These are phyloP conservation scores for Coprinellus aureogranulatus DNA, from an alignment of 768 basidiomycete species.

Conservation along the genomic window DNA sequence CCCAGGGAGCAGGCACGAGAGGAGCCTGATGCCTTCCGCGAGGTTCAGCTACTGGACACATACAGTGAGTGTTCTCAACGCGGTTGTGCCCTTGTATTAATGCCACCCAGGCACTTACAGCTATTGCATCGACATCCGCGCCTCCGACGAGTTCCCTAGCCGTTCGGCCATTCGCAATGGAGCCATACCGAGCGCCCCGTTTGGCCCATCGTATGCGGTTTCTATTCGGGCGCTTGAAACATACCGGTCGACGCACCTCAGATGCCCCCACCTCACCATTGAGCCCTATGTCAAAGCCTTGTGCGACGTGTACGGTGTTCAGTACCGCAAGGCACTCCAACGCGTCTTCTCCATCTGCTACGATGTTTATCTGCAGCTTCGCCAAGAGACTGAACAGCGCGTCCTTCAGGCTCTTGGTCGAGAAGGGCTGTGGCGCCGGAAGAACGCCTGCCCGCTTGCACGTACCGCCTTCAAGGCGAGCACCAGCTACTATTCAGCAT, in stretches of 20 bases:
- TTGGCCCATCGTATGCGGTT: slow-evolving; percentile 16
- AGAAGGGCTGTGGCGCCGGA: slow-evolving; percentile 21
- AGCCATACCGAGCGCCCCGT: slow-evolving; percentile 23
- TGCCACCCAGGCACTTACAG: neutral
- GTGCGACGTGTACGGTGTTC: slow-evolving; percentile 25
- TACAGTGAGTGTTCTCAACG: no score
- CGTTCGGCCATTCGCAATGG: slow-evolving; percentile 19
- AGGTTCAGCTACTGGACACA: no score
- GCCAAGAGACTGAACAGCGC: neutral
- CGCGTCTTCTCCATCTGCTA: slow-evolving; percentile 22
- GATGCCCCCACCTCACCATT: slow-evolving; percentile 24
- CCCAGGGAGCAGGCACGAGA: no score
- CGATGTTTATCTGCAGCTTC: slow-evolving; percentile 23
- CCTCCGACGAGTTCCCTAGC: slow-evolving; percentile 6
- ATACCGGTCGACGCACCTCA: slow-evolving; percentile 15
- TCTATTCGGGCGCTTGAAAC: slow-evolving; percentile 20
- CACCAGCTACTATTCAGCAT: slow-evolving; percentile 15
- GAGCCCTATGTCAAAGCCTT: slow-evolving; percentile 27
- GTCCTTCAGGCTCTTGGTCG: slow-evolving; percentile 21
- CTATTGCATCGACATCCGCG: neutral
- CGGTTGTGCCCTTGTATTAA: no score
- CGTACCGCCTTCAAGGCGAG: slow-evolving; percentile 24
- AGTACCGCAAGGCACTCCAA: slow-evolving; percentile 15
- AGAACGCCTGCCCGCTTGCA: slow-evolving; percentile 24
- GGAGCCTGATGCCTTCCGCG: no score